Percentiles rank a stretch among this genome's conserved stretches.
These are phyloP conservation scores for Sisymbrium altissimum DNA, from an alignment of 345 rosid species.

Conservation along the genomic window DNA sequence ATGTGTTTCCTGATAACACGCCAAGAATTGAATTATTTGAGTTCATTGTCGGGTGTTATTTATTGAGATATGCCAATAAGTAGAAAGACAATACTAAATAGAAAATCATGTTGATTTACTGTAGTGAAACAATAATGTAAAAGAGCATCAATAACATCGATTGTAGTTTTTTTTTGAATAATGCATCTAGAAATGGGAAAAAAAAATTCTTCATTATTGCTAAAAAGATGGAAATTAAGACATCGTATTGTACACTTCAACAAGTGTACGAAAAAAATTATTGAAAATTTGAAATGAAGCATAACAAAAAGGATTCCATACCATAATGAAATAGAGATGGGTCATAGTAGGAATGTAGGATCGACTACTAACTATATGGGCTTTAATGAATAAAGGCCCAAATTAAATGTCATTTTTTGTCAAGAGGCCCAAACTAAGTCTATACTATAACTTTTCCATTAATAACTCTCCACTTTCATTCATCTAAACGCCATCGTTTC, in stretches of 20 bases:
- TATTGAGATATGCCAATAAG: constrained; percentile 18
- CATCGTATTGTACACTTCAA: no score
- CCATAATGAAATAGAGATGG: no score
- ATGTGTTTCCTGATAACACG: constrained; percentile 22
- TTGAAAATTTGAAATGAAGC: no score
- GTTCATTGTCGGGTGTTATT: constrained; percentile 28
- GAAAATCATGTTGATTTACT: background rate
- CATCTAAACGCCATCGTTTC: background rate
- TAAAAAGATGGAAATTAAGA: no score
- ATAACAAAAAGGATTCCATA: no score
- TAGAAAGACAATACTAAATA: background rate
- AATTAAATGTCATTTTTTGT: background rate
- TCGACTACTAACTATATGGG: background rate
- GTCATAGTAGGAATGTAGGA: background rate
- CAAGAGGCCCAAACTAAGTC: background rate
- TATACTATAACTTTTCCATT: background rate
- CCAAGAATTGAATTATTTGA: constrained; percentile 13
- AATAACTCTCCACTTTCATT: background rate
- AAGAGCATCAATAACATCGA: background rate
- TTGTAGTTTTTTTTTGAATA: background rate
- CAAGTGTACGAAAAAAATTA: no score
- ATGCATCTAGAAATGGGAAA: background rate
- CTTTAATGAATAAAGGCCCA: background rate
- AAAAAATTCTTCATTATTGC: background rate
- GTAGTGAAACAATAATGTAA: background rate